Evolutionary conservation across 192 early-diverging fungal genomes (phyloP), one percentile per base, ranked within the genome.

Genomic region (Oehlia diaphana): DNA sequence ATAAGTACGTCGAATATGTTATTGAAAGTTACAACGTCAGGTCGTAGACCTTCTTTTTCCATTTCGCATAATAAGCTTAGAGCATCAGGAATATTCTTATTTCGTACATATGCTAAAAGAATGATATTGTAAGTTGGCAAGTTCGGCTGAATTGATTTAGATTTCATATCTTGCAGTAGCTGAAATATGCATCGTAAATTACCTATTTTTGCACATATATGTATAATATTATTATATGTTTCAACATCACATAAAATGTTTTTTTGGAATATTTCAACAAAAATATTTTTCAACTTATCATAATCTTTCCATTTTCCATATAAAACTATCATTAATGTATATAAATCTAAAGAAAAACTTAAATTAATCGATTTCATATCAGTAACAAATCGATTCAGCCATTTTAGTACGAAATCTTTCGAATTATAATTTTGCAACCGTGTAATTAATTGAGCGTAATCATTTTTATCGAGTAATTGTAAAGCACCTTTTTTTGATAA

Each of bases 61-160:
- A 79, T 79, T 58, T 79, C 68, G 10, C 71, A 13, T 31, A 79
- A 70, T 62, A 79, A 39, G 28, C 16, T 13, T 42, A 39, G 33
- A 7, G 68, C 68, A 0, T 28, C 66, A 12, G 23, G 26, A 26
- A 68, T 33, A 26, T 79, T 63, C 19, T 37, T 53, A 35, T 62
- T 49, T 39, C 68, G 66, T 62, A 42, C n/a, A 42, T 79, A 71
- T 42, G 77, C 67, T 19, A 62, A 69, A 62, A 79, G 47, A 12
- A 71, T 9, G 9, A 14, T 70, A 47, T 66, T 77, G 26, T 66
- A 77, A 26, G 63, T 47, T 63, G 13, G 19, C 5, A 77, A 5
- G 33, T 49, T 66, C 16, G 75, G 75, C 13, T n/a, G 14, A 49
- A 77, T 63, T 13, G 58, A 66, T 42, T 63, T 37, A 4, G 19